These are phyloP conservation scores for Neoarthrinium moseri DNA, from an alignment of 2,329 filamentous ascomycete genomes.

Conservation along the genomic window DNA sequence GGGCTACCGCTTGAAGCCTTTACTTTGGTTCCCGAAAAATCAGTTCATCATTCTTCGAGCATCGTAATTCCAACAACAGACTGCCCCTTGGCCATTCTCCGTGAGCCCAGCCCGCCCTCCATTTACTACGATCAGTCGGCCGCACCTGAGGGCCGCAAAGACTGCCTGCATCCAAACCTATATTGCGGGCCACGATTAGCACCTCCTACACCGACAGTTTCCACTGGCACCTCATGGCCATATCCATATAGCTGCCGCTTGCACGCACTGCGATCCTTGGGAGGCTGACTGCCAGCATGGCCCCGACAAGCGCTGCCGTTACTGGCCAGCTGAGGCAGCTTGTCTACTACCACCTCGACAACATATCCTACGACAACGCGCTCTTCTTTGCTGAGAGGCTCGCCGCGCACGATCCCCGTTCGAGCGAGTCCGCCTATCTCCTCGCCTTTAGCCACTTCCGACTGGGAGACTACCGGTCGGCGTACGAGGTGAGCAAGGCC, in stretches of 20 bases:
- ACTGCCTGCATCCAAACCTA: too few species aligned
- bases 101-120: not conserved
- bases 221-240: slow-evolving; percentile 32
- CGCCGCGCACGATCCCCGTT: slow-evolving; percentile 78
- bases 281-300: slow-evolving; percentile 38
- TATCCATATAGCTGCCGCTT: slow-evolving; percentile 19
- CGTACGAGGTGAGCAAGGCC: slow-evolving; percentile 77
- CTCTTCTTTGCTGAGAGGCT: slow-evolving; percentile 91
- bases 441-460: slow-evolving; percentile 82
- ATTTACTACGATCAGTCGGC: too few species aligned
- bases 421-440: slow-evolving; percentile 78
- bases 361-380: slow-evolving; percentile 83
- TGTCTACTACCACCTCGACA: slow-evolving; percentile 77
- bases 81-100: not conserved
- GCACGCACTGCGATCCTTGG: slow-evolving; percentile 11
- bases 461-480: slow-evolving; percentile 78
- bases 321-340: slow-evolving; percentile 56
- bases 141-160: too few species aligned
- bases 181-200: too few species aligned
- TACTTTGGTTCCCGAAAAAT: too few species aligned
- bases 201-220: not conserved
- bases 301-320: slow-evolving; percentile 49
- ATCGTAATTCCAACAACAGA: not conserved
- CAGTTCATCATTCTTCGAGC: not conserved
- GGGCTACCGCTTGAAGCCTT: not conserved